Conservation (phyloP, 352 stramenopile species). For the Phytophthora cajani region DNA sequence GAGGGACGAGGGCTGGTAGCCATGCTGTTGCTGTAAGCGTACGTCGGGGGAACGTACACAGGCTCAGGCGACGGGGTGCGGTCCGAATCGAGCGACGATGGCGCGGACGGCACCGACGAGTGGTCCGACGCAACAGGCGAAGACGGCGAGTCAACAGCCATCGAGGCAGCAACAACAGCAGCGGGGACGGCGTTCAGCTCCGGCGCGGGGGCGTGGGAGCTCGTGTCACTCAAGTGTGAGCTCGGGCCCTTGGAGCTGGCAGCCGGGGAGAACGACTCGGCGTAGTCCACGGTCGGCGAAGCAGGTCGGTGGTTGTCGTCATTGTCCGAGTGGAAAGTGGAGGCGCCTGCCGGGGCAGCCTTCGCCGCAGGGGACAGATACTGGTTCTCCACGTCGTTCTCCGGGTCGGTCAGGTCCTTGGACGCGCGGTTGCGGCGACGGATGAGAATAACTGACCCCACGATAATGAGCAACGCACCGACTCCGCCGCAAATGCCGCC, state of each 20-base stretch:
- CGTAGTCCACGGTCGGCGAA: conserved; percentile 63
- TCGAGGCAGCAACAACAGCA: conserved; percentile 38
- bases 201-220: conserved; percentile 1
- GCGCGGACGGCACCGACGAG: conserved; percentile 26
- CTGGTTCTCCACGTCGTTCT: conserved; percentile 61
- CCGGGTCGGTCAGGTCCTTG: conserved; percentile 40
- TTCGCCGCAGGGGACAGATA: conserved; percentile 68
- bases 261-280: conserved; percentile 55
- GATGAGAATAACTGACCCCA: conserved; percentile 72
- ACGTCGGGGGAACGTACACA: conserved; percentile 32
- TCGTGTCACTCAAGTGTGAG: conserved; percentile 22
- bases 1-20: conserved; percentile 37
- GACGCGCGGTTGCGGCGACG: conserved; percentile 59
- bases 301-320: conserved; percentile 35
- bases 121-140: conserved; percentile 24
- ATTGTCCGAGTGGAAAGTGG: conserved; percentile 47
- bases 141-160: conserved; percentile 25
- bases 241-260: conserved; percentile 32
- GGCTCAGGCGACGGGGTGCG: conserved; percentile 22
- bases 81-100: conserved; percentile 22
- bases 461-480: conserved; percentile 65
- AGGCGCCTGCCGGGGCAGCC: conserved; percentile 33
- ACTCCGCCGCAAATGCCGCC: conserved; percentile 46
- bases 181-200: conserved; percentile 20
- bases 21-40: conserved; percentile 34